Evolutionary conservation across 768 basidiomycete genomes (phyloP), one percentile per base, ranked within the genome.

Genomic region (Leccinum obscurum): DNA sequence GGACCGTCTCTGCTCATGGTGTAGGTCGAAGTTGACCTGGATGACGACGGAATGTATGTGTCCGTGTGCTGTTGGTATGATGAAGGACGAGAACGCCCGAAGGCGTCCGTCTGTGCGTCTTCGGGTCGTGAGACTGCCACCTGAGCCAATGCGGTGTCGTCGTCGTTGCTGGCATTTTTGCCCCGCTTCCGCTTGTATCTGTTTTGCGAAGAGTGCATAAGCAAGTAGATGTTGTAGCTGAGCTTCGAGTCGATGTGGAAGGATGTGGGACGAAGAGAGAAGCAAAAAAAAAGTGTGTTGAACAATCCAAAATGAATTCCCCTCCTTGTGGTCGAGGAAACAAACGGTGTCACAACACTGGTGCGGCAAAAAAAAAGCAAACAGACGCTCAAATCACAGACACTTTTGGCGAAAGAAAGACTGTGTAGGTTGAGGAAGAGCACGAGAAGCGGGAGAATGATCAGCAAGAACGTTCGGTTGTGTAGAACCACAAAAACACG

Each of bases 141-240:
- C 57, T 66, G 80, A 62, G 75, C 73, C 66, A 67, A 65, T 52
- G 54, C 52, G 28, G 62, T 63, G 64, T 81, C 80, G 63, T 85
- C 82, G 64, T 81, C 79, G 66, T 81, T 80, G 62, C 80, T 75
- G 63, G 76, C 80, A 69, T 80, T 83, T 73, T 78, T 78, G 57
- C 74, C 76, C 71, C 83, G 81, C 70, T 82, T 80, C 66, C 83
- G 78, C 68, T 83, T 80, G 67, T 78, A 75, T 63, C 77, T 79
- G 65, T 68, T 67, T 62, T 77, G 76, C 59, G 72, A 66, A 59
- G 72, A 58, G 62, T 76, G 77, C 77, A 80, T 78, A 62, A 70
- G 70, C 62, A 70, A 53, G 63, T 56, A 52, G 48, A 56, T 62
- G 68, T 57, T 39, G 57, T 66, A 56, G 54, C 54, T 59, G 62